Evolutionary conservation across 768 basidiomycete species (phyloP).

Genomic region (Rhodotorula sphaerocarpa): DNA sequence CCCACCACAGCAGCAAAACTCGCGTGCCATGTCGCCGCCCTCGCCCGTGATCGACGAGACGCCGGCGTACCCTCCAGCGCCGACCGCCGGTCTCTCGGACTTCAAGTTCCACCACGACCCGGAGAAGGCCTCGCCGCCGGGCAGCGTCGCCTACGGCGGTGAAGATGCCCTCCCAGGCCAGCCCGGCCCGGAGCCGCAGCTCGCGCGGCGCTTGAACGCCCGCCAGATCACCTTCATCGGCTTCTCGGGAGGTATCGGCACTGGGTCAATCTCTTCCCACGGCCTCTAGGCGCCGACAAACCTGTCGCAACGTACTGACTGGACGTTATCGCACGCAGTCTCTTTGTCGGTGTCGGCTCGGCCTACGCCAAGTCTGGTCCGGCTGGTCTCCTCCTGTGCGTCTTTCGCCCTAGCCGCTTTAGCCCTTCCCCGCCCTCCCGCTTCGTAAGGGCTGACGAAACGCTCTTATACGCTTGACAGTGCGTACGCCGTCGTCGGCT

Average conservation of each 20-base stretch:
- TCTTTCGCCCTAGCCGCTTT: background rate
- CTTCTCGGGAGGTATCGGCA: conserved; percentile 2
- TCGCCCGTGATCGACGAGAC: background rate
- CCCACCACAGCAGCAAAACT: too few species aligned
- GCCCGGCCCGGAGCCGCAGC: background rate
- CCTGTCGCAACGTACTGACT: background rate
- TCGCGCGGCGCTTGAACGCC: background rate
- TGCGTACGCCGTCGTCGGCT: conserved; percentile 50
- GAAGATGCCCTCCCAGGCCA: background rate
- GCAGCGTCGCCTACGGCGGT: background rate
- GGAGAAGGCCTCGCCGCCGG: background rate
- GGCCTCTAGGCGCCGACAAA: too few species aligned
- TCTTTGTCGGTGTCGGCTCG: conserved; percentile 53
- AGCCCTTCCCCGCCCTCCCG: too few species aligned
- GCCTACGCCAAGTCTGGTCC: conserved; percentile 49
- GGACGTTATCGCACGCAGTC: conserved; percentile 43
- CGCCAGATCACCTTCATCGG: conserved; percentile 28
- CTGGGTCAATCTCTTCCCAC: background rate
- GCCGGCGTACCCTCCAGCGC: background rate
- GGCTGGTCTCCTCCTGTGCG: conserved; percentile 21
- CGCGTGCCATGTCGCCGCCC: background rate
- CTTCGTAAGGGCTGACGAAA: too few species aligned
- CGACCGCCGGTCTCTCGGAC: background rate
- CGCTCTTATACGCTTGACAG: too few species aligned
- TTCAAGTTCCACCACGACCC: background rate